Base-by-base conservation (phyloP, 192 early-diverging fungal genomes). In the Coemansia sp. region DNA sequence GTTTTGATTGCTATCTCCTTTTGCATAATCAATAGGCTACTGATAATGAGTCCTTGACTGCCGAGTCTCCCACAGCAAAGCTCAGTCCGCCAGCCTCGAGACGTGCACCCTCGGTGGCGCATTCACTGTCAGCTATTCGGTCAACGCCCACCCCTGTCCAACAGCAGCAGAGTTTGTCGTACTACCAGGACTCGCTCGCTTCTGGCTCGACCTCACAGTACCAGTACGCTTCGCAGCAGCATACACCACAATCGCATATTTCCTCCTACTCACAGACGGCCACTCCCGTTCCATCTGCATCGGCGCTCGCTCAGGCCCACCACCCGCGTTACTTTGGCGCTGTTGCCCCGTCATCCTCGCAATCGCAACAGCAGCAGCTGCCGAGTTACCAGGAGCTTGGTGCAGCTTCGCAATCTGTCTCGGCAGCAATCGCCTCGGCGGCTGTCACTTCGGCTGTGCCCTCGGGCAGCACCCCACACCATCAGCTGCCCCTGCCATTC, bases 91-190 rank as follows among this genome's bases (percentile, higher is more conserved):
- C 62, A 31, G 37, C 52, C 14, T 35, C 69, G 12, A 37, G 66
- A 37, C 65, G 66, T 12, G 65, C 75, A 33, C 70, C 69, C 16
- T 70, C 75, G 16, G 65, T 48, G 21, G 66, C 69, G 34, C 69
- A 77, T 37, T 61, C 70, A 35, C 53, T 77, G 47, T 62, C 75
- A 31, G 57, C 75, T 36, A 77, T 77, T 28, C 75, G 76, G 57
- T 77, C 76, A 16, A 70, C 76, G n/a, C 39, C 62, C 41, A 61
- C 37, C 38, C 43, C 63, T 1, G 33, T 61, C 28, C 62, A 50
- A 31, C 64, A 53, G n/a, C 62, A 55, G 41, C 70, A 68, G 47
- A 70, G 62, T 26, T 28, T 26, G 21, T 64, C 61, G 33, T 60
- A 76, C 34, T 65, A 76, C 20, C 59, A 71, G 57, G 61, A 72